Base-by-base conservation (phyloP, 2,329 filamentous ascomycete genomes). In the Alternaria sp. region DNA sequence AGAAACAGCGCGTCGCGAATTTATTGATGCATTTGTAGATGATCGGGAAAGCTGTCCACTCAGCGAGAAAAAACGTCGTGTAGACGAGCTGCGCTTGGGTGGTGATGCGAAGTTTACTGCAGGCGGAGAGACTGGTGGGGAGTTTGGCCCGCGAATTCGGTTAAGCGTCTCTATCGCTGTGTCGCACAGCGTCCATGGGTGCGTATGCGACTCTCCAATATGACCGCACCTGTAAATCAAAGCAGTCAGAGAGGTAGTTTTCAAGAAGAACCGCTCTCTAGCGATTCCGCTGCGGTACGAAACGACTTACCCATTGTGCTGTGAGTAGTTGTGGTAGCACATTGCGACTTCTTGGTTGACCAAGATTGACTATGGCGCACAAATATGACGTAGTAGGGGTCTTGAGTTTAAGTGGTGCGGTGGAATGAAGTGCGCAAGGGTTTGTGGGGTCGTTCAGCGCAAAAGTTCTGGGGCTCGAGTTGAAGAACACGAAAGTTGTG, bases 301-400 rank as follows among this genome's bases (percentile, higher is more conserved):
- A n/a, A 27, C 10, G 20, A 50, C 46, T 50, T 8, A 50, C 46
- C 46, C 75, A 34, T 69, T 70, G 49, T 77, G 74, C 48, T 69
- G 66, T n/a, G 69, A 74, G 63, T 71, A 73, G 64, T 78, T 78
- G 52, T 76, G 70, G 41, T 66, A 74, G 49, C 74, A 77, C 74
- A 76, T 76, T 2, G 32, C 28, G 43, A 30, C 16, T 18, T 16
- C 18, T 22, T 14, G 20, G 20, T 16, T 16, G 40, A 20, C 11
- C 6, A 4, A 16, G 22, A 25, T 7, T 30, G 9, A 20, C 25
- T 28, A 48, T 20, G 22, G 36, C 18, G 11, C 44, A 22, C 12
- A 28, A 20, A 45, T 40, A 60, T 66, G 64, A 66, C 62, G 64
- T 66, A 55, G 41, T 46, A n/a, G 25, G 46, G 30, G 43, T 53